A percentile compares a stretch with the other conserved stretches of the same genome.
phyloP scores from a whole-genome alignment of 495 filamentous ascomycete genomes.

The Tuber aestivum region DNA sequence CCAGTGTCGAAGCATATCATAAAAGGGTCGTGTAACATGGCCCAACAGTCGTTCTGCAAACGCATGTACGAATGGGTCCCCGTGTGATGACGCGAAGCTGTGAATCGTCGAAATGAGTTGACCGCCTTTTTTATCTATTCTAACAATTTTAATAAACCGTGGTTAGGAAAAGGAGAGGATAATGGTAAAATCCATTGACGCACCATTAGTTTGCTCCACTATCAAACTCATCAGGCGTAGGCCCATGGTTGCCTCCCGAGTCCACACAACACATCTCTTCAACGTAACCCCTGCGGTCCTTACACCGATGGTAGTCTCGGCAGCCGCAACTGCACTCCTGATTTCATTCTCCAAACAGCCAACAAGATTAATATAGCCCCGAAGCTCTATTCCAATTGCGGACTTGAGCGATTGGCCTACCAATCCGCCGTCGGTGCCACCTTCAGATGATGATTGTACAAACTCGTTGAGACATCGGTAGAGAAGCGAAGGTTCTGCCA shows the following conservation, averaged over 20 bases:
- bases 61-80: constrained; percentile 86
- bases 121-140: constrained; percentile 70
- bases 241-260: constrained; percentile 92
- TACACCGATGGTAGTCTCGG: constrained; percentile 61
- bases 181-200: constrained; percentile 25
- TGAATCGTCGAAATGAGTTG: constrained; percentile 93
- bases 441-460: constrained; percentile 64
- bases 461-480: constrained; percentile 75
- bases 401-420: constrained; percentile 92
- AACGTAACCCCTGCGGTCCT: constrained; percentile 90
- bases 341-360: constrained; percentile 94
- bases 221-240: constrained; percentile 89
- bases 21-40: constrained; percentile 94
- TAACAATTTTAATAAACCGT: constrained; percentile 33
- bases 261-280: constrained; percentile 96
- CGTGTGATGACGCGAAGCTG: constrained; percentile 84
- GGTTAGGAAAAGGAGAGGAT: constrained; percentile 9
- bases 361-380: constrained; percentile 86
- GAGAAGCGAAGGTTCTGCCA: constrained; percentile 88
- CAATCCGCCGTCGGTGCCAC: constrained; percentile 53
- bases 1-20: constrained; percentile 93
- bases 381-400: constrained; percentile 74
- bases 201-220: constrained; percentile 79
- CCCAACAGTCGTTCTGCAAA: constrained; percentile 88
- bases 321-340: constrained; percentile 57